These are phyloP conservation scores for Moesziomyces sp. DNA, from an alignment of 1,284 basidiomycete species.

Conservation along the genomic window DNA sequence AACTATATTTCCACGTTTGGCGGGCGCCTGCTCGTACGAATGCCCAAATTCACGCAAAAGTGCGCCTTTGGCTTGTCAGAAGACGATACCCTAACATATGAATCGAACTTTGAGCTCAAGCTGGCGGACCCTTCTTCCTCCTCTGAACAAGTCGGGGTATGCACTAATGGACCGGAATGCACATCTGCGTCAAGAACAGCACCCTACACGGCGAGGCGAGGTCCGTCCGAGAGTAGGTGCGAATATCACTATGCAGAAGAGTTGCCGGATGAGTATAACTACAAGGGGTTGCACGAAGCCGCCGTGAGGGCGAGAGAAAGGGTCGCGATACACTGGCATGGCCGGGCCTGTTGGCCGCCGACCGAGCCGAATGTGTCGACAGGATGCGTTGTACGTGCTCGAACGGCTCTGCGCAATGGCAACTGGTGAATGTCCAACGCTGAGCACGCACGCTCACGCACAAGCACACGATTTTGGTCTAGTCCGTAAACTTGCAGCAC, in stretches of 20 bases:
- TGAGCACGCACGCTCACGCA: conserved; percentile 16
- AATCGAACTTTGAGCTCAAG: neutral
- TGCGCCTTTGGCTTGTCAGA: neutral
- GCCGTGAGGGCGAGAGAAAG: neutral
- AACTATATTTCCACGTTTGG: conserved; percentile 9
- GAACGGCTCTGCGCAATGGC: conserved; percentile 8
- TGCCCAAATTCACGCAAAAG: neutral
- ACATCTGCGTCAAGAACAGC: too few species aligned
- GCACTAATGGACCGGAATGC: too few species aligned
- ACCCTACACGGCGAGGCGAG: too few species aligned
- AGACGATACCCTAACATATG: neutral
- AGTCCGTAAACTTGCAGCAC: neutral
- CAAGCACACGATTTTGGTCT: neutral
- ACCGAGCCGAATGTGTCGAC: neutral
- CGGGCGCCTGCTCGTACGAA: conserved; percentile 1
- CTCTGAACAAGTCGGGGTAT: too few species aligned
- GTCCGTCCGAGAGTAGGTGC: too few species aligned
- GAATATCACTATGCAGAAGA: conserved; percentile 17
- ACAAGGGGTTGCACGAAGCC: conserved; percentile 17
- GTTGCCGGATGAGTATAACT: conserved; percentile 19
- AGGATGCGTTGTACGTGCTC: neutral
- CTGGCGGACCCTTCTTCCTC: neutral
- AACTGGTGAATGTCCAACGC: conserved; percentile 17
- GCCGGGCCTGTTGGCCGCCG: too few species aligned
- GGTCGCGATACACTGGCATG: neutral